A percentile compares a stretch with the other conserved stretches of the same genome.
These are phyloP conservation scores for Neurospora hispaniola DNA, from an alignment of 495 filamentous ascomycete genomes.

Conservation along the genomic window DNA sequence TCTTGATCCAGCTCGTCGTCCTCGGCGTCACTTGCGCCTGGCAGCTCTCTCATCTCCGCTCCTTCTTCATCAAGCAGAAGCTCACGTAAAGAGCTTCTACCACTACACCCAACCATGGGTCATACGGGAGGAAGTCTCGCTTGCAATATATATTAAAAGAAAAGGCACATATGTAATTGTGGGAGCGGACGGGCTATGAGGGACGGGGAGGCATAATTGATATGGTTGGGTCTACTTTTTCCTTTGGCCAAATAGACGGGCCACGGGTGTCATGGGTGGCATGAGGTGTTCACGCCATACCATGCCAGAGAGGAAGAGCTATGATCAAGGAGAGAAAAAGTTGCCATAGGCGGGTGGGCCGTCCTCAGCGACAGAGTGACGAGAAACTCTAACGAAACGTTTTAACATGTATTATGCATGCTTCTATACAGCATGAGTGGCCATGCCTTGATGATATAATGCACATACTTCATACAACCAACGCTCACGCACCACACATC, in stretches of 20 bases:
- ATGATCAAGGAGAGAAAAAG: neutral
- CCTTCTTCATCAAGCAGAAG: slow-evolving; percentile 99
- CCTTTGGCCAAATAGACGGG: neutral
- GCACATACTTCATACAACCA: neutral
- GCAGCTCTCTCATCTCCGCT: slow-evolving; percentile 89
- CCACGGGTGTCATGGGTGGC: neutral
- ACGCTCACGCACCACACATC: neutral
- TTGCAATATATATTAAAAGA: neutral
- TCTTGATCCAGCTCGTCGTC: slow-evolving; percentile 79
- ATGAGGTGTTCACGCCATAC: neutral
- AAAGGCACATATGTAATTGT: neutral
- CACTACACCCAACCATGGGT: neutral
- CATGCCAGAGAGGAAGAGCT: neutral
- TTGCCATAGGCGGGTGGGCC: neutral
- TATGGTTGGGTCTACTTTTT: neutral
- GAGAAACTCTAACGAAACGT: neutral
- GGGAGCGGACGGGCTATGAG: neutral
- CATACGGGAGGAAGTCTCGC: neutral
- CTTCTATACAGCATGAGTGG: neutral
- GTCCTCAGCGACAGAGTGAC: neutral
- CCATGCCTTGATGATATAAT: neutral
- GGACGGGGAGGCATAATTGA: neutral
- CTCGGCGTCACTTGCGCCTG: slow-evolving; percentile 87
- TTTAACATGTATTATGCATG: neutral
- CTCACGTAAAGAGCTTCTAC: slow-evolving; percentile 49